phyloP scores from a whole-genome alignment of 148 eudicot species.

The Pouteria glomerata region DNA sequence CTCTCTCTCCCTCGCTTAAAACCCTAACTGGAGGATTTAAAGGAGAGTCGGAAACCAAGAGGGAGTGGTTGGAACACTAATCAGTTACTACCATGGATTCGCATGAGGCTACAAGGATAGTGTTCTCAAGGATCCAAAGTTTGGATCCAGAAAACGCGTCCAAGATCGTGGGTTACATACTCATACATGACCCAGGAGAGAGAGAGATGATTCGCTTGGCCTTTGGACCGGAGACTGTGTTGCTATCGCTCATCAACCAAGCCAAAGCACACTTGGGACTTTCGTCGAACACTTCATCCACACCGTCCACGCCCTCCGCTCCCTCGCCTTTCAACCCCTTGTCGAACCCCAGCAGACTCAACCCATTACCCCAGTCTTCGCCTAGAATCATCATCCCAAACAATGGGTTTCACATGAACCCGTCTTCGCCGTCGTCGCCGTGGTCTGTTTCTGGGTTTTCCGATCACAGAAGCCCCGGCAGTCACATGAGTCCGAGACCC shows the following conservation, averaged over 20 bases:
- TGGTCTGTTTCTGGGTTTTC: slow-evolving; percentile 42
- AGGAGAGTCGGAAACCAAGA: neutral
- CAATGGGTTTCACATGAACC: slow-evolving; percentile 39
- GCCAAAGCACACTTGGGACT: slow-evolving; percentile 43
- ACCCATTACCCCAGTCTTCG: slow-evolving; percentile 41
- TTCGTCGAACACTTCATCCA: slow-evolving; percentile 40
- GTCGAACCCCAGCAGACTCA: slow-evolving; percentile 40
- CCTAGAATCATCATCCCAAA: slow-evolving; percentile 38
- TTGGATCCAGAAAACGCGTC: slow-evolving; percentile 79
- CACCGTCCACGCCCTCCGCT: slow-evolving; percentile 21
- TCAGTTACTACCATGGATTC: slow-evolving; percentile 49
- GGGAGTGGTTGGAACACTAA: neutral
- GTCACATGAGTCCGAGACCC: slow-evolving; percentile 31
- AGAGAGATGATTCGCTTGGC: slow-evolving; percentile 74
- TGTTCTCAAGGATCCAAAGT: slow-evolving; percentile 46
- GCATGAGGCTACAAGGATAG: slow-evolving; percentile 49
- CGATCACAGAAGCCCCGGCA: slow-evolving; percentile 25
- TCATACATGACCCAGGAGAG: slow-evolving; percentile 54
- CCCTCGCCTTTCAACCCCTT: slow-evolving; percentile 20
- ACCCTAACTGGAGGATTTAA: neutral
- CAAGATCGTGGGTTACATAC: slow-evolving; percentile 61
- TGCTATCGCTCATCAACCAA: slow-evolving; percentile 38
- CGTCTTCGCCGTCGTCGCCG: slow-evolving; percentile 49
- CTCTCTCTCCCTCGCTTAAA: neutral
- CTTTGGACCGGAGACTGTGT: slow-evolving; percentile 43